These are phyloP conservation scores for Boeremia lycopersici DNA, from an alignment of 2,329 filamentous ascomycete species.

Conservation along the genomic window DNA sequence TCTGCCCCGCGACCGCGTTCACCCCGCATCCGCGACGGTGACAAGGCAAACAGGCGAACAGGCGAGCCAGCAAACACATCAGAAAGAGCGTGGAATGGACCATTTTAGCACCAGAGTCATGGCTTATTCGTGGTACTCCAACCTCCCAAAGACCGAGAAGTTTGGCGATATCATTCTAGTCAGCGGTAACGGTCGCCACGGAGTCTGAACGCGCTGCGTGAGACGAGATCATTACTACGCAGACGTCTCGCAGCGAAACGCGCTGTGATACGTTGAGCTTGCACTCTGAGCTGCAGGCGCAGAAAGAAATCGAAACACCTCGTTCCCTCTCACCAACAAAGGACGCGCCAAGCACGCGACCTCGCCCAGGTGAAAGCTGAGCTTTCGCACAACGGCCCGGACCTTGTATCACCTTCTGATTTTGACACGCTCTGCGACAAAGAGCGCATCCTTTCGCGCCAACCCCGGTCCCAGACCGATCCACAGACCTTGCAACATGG, in stretches of 20 bases:
- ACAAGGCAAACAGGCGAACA: constrained; percentile 3
- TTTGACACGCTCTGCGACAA: not conserved
- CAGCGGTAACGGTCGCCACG: constrained; percentile 29
- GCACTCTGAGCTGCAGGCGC: not conserved
- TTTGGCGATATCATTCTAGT: constrained; percentile 26
- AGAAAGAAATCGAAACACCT: not conserved
- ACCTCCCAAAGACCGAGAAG: constrained; percentile 31
- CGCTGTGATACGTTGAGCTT: not conserved
- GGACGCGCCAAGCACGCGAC: constrained; percentile 3
- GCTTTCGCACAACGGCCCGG: not conserved
- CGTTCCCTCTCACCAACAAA: constrained; percentile 4
- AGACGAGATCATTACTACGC: constrained; percentile 5
- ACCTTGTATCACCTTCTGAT: not conserved
- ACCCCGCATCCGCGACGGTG: constrained; percentile 25
- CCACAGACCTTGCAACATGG: constrained; percentile 4
- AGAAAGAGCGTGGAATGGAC: constrained; percentile 29
- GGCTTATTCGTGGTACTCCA: constrained; percentile 32
- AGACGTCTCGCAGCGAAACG: not conserved
- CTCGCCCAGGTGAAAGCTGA: not conserved
- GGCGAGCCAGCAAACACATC: constrained; percentile 6
- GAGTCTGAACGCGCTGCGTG: constrained; percentile 26
- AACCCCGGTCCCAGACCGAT: not conserved
- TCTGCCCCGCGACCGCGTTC: constrained; percentile 20
- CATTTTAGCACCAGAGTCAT: constrained; percentile 27
- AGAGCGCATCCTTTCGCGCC: not conserved